Evolutionary conservation across 176 grass and related monocot genomes (phyloP), one percentile per base, ranked within the genome.

Genomic region (Secale cereale): DNA sequence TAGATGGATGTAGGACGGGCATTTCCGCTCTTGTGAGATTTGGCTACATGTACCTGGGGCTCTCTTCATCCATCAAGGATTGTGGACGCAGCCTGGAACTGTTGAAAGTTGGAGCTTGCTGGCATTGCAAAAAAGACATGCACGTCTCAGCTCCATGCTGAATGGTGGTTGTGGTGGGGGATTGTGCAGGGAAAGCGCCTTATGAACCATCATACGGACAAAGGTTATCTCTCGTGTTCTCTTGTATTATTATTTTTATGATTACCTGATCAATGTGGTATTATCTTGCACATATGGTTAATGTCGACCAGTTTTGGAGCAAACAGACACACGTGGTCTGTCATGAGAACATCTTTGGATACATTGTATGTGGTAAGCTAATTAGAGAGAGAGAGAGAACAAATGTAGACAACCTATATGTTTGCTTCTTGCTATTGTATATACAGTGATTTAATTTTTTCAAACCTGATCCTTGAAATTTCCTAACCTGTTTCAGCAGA

Each of bases 201-300:
- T 48, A 80, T 48, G 81, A 87, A 87, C 81, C 80, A 60, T 76
- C 61, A 87, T 50, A 20, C 2, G 30, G 89, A 83, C 85, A 84
- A 83, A 81, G 81, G 85, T 56, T 84, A 71, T 23, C 52, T 87
- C 52, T 70, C 70, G 52, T 76, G 54, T 68, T 37, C 37, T 52
- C n/a, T 66, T 87, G 13, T 68, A 40, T 70, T 76, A 76, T 80
- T 78, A 37, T 76, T 76, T 67, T 2, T 1, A 87, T 80, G 59
- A 78, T 83, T 29, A 59, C 41, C 45, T 74, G 26, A 77, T 62
- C 62, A 39, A 20, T 3, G 0, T 17, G 37, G 31, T 40, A 79
- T 90, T 75, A 75, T 79, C 29, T 83, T 86, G 45, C 43, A 66
- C 35, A 13, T 79, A 26, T 81, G 20, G 28, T 68, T 77, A 63